These are phyloP conservation scores for Aspergillus cristatus DNA, from an alignment of 495 filamentous ascomycete species.

Conservation along the genomic window DNA sequence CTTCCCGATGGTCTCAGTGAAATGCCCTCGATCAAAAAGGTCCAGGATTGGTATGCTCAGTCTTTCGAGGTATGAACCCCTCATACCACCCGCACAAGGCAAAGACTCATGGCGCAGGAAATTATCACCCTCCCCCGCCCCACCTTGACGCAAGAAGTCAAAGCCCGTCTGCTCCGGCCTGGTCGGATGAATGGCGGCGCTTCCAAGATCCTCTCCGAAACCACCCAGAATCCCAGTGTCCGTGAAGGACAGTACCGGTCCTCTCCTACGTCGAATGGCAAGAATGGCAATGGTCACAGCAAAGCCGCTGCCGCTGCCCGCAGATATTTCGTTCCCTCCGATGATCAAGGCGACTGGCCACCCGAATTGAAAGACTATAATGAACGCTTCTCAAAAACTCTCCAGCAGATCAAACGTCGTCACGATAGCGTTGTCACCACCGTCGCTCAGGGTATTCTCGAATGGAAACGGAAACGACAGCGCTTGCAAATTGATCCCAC, in stretches of 20 bases:
- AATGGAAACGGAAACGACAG: slow-evolving; percentile 94
- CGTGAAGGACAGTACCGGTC: slow-evolving; percentile 80
- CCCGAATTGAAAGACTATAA: slow-evolving; percentile 94
- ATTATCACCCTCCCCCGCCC: slow-evolving; percentile 80
- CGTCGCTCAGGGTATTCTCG: slow-evolving; percentile 85
- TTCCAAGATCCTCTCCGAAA: slow-evolving; percentile 64
- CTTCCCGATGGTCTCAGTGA: slow-evolving; percentile 96
- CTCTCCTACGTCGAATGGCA: slow-evolving; percentile 38
- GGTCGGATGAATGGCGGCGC: slow-evolving; percentile 49
- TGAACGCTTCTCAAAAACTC: slow-evolving; percentile 69
- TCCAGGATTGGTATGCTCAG: slow-evolving; percentile 97
- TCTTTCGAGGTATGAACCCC: slow-evolving; percentile 80
- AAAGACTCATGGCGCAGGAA: slow-evolving; percentile 46
- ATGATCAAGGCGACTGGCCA: slow-evolving; percentile 84
- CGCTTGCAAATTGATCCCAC: slow-evolving; percentile 97
- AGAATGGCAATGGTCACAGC: slow-evolving; percentile 39
- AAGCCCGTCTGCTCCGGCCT: slow-evolving; percentile 67
- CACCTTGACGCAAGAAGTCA: slow-evolving; percentile 63
- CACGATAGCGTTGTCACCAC: slow-evolving; percentile 98
- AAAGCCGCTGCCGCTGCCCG: slow-evolving; percentile 38
- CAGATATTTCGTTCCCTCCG: slow-evolving; percentile 86
- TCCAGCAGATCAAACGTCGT: slow-evolving; percentile 87
- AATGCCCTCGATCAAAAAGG: slow-evolving; percentile 93
- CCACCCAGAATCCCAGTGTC: slow-evolving; percentile 84
- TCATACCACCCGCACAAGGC: slow-evolving; percentile 1